Base-by-base conservation (phyloP, 768 basidiomycete species). In the Kwoniella pini region DNA sequence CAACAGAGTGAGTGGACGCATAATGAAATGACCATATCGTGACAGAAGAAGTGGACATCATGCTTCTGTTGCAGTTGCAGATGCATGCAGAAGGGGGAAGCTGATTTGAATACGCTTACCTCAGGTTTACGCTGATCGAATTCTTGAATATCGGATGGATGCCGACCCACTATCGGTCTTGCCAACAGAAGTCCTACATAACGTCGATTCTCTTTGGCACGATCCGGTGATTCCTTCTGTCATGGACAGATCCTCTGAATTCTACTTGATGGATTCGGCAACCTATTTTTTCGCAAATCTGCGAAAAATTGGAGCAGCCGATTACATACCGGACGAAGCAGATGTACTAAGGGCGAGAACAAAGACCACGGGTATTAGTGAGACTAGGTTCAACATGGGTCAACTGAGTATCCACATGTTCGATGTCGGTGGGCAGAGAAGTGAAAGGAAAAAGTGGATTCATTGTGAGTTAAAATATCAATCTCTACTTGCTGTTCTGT, bases 211-310 rank as follows among this genome's bases (percentile, higher is more conserved):
- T 11, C 67, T 83, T 46, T 82, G 81, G 81, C 79, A 81, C 58
- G 81, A 83, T 66, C 80, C 81, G 4, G 80, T 82, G 67, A 81
- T 83, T 54, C 80, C 79, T 1, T 69, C 62, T 46, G 78, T 83
- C 4, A 77, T 83, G 60, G 80, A 81, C 57, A 74, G 81, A 13
- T 68, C 68, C 39, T 80, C 76, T 74, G 87, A 92, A 55, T 95
- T 95, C 70, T 94, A 95, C 74, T 81, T 96, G 13, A 95, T 94
- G 91, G 94, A 96, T 74, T 89, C 86, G n/a, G 94, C 94, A 0
- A 82, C 82, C 43, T 95, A 95, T 78, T 97, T 97, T 80, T 94
- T 96, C 79, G 82, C 83, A 11, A 85, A 91, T 54, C 87, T 92
- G 10, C 79, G 85, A n/a, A 85, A 92, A 44, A 93, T 97, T 75